These are phyloP conservation scores for Shiraia sp. DNA, from an alignment of 2,329 filamentous ascomycete species.

Conservation along the genomic window DNA sequence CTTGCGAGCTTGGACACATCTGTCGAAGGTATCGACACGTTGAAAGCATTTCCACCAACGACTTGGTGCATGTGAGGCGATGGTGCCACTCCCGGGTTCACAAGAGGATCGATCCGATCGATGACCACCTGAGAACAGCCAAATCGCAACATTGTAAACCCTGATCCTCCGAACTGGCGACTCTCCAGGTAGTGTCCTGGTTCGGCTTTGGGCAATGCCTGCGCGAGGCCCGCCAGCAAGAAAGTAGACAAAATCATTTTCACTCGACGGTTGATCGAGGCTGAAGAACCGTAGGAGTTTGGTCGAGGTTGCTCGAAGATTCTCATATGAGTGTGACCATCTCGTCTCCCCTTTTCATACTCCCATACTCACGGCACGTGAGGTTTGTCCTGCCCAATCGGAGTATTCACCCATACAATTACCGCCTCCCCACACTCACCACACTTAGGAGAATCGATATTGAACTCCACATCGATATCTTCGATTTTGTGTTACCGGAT, in stretches of 20 bases:
- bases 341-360: conserved; percentile 3
- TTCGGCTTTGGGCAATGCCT: conserved; percentile 4
- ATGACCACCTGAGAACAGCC: conserved; percentile 28
- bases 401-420: neutral
- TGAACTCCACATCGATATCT: neutral
- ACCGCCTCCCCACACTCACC: neutral
- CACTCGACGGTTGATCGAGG: neutral
- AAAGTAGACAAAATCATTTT: conserved; percentile 3
- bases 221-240: conserved; percentile 4
- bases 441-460: conserved; percentile 1
- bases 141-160: conserved; percentile 15
- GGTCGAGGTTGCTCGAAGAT: neutral
- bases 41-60: conserved; percentile 34
- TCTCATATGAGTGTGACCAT: neutral
- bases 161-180: neutral
- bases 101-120: conserved; percentile 29
- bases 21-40: conserved; percentile 19
- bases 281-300: neutral
- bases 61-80: conserved; percentile 32
- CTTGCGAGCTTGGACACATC: conserved; percentile 27
- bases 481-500: neutral
- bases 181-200: conserved; percentile 4
- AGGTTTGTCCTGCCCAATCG: neutral
- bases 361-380: neutral
- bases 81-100: conserved; percentile 32